Base-by-base conservation (phyloP, 2,329 filamentous ascomycete genomes). In the Aureobasidium melanogenum region DNA sequence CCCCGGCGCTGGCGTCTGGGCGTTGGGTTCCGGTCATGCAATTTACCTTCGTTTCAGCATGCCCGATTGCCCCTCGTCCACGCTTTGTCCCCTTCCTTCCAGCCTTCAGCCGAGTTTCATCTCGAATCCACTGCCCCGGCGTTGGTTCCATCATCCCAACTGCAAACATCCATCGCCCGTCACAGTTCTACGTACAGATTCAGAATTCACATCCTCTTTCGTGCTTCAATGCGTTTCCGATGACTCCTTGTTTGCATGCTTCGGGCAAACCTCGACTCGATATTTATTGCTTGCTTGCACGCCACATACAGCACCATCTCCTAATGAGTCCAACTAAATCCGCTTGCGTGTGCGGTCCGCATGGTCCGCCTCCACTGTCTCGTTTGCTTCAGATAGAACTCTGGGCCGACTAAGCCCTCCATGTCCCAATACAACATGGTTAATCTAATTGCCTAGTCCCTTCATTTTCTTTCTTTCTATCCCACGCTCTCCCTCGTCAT, bases 21-120 rank as follows among this genome's bases (percentile, higher is more conserved):
- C 43, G 43, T 59, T 47, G 36, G 19, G 24, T 30, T 34, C 41
- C 54, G 41, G 26, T 28, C 41, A 43, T 56, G 52, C 52, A 57
- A 57, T 47, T 57, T 57, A 41, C 56, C 56, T 50, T 38, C 56
- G 56, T 59, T 59, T 59, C 56, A 59, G 56, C 56, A 44, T 39
- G 44, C 56, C 56, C 34, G 32, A 59, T 22, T 48, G 6, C 43
- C 43, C 44, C 19, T 50, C 32, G 28, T n/a, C 56, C 43, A 34
- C 26, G 54, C 39, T 58, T 58, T 36, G 19, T 58, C 22, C 55
- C 26, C 56, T 15, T 36, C 32, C 14, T 36, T 36, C 32, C 32
- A 36, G 46, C 22, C 30, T 22, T 32, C 43, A 59, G 56, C 56
- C 56, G n/a, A 41, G 56, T 59, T 59, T 59, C 56, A 59, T 59